Evolutionary conservation across 768 basidiomycete genomes (phyloP).

Genomic region (Cystoderma amianthinum): DNA sequence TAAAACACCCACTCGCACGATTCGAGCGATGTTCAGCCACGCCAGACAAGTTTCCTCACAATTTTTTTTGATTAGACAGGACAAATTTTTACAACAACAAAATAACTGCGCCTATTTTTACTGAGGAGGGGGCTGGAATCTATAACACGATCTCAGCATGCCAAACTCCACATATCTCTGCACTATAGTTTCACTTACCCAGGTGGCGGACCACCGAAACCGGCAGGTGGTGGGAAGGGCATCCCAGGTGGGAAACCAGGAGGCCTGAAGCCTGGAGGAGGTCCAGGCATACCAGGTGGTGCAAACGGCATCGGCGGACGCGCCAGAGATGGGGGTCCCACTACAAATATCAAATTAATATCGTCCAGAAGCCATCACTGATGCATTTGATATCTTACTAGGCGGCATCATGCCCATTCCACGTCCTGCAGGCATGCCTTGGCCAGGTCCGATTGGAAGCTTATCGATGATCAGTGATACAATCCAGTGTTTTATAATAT

Average conservation of each 20-base stretch:
- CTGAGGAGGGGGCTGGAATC: constrained; percentile 50
- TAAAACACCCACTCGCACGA: not conserved
- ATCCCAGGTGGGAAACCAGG: constrained; percentile 80
- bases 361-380: constrained; percentile 7
- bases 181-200: constrained; percentile 45
- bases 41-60: too few species aligned
- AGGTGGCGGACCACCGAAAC: constrained; percentile 76
- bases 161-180: not conserved
- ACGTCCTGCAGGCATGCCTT: constrained; percentile 93
- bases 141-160: constrained; percentile 14
- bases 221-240: constrained; percentile 79
- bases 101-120: constrained; percentile 12
- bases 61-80: not conserved
- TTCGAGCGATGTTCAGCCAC: too few species aligned
- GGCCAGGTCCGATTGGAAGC: constrained; percentile 86
- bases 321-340: constrained; percentile 52
- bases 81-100: constrained; percentile 5
- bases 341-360: constrained; percentile 23
- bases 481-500: too few species aligned
- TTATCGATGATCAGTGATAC: constrained; percentile 18
- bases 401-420: constrained; percentile 96
- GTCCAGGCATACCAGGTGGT: constrained; percentile 79
- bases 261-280: constrained; percentile 81
- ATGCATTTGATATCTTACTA: constrained; percentile 35
- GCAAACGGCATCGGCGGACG: constrained; percentile 65